A percentile compares a stretch with the other conserved stretches of the same genome.
Evolutionary conservation across 2,329 filamentous ascomycete species (phyloP).

Genomic region (Colletotrichum shisoi): DNA sequence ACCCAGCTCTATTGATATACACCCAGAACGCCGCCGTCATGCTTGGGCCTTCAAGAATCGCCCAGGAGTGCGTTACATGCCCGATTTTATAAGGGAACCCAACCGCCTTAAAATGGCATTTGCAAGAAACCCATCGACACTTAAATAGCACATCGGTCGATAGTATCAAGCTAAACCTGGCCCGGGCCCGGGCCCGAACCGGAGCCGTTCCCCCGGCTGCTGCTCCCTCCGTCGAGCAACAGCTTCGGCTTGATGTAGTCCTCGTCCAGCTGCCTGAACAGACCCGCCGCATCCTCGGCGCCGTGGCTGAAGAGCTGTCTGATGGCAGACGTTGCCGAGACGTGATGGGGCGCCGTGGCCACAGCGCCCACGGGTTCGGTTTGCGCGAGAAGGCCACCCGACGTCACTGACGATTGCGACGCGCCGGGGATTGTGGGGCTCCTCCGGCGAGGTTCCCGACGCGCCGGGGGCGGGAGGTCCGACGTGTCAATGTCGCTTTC

Average conservation of each 20-base stretch:
- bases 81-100: conserved; percentile 5
- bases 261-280: conserved; percentile 93
- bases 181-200: conserved; percentile 22
- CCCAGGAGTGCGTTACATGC: conserved; percentile 21
- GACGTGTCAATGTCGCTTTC: conserved; percentile 72
- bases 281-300: conserved; percentile 84
- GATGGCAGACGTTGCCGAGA: conserved; percentile 80
- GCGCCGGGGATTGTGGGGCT: conserved; percentile 47
- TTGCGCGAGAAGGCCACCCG: conserved; percentile 37
- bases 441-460: conserved; percentile 52
- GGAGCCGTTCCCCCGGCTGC: conserved; percentile 34
- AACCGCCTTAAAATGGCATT: not conserved
- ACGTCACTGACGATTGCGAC: conserved; percentile 36
- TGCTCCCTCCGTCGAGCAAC: conserved; percentile 73
- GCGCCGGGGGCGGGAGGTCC: conserved; percentile 69
- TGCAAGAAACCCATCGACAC: not conserved
- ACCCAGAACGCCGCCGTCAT: conserved; percentile 31
- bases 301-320: conserved; percentile 74
- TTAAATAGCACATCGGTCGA: too few species aligned
- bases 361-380: conserved; percentile 36
- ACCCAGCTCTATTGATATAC: conserved; percentile 26
- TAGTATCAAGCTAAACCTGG: conserved; percentile 4
- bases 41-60: conserved; percentile 22
- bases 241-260: conserved; percentile 94
- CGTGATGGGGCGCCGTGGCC: conserved; percentile 48